Evolutionary conservation across 2,329 filamentous ascomycete species (phyloP).

Genomic region (Cladosporium sp.): DNA sequence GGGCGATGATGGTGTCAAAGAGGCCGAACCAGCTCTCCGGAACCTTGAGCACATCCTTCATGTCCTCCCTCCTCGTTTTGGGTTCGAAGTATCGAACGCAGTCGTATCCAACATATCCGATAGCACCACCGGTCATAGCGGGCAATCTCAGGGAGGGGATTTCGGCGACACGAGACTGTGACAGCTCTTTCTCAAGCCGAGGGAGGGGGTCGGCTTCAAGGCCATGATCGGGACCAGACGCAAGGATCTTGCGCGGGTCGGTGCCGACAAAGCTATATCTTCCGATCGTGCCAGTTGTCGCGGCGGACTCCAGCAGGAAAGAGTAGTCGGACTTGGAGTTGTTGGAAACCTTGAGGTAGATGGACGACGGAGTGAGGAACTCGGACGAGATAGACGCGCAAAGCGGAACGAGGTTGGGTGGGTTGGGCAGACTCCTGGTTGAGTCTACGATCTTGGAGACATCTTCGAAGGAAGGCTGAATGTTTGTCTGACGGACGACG

Average conservation of each 20-base stretch:
- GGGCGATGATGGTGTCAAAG: conserved; percentile 87
- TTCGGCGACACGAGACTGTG: conserved; percentile 69
- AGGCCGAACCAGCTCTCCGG: conserved; percentile 97
- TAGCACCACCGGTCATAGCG: conserved; percentile 81
- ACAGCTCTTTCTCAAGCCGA: conserved; percentile 72
- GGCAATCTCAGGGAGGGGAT: conserved; percentile 79
- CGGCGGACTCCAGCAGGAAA: conserved; percentile 93
- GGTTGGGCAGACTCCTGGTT: conserved; percentile 46
- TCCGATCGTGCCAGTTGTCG: conserved; percentile 83
- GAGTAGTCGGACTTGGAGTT: conserved; percentile 67
- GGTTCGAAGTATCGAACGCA: conserved; percentile 98
- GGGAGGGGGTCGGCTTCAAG: conserved; percentile 78
- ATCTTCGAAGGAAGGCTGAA: conserved; percentile 57
- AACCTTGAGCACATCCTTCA: conserved; percentile 82
- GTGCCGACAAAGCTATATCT: conserved; percentile 93
- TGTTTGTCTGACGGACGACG: conserved; percentile 30
- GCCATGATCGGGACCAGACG: conserved; percentile 82
- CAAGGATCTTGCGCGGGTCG: conserved; percentile 69
- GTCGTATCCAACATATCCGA: conserved; percentile 96
- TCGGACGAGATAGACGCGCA: conserved; percentile 84
- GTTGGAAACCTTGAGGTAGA: conserved; percentile 84
- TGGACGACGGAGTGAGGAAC: conserved; percentile 87
- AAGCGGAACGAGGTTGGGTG: conserved; percentile 74
- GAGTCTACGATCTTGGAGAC: conserved; percentile 51
- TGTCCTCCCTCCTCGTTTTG: conserved; percentile 71